A percentile compares a stretch with the other conserved stretches of the same genome.
phyloP scores from a whole-genome alignment of 2,329 filamentous ascomycete genomes.

The Dactylellina cionopaga region DNA sequence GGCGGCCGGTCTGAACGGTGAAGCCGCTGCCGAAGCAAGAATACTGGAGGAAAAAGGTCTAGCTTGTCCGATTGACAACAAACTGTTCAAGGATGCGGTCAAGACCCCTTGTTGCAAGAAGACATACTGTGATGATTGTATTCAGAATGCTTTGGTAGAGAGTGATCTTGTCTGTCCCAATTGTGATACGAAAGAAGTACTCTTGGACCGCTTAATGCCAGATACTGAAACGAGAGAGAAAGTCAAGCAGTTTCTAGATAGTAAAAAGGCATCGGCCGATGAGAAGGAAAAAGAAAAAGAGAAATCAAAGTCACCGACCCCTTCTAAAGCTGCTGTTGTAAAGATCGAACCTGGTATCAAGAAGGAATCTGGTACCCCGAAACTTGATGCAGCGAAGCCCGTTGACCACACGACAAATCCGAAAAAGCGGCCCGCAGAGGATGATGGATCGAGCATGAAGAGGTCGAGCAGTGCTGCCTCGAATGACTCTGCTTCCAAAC shows the following conservation, averaged over 20 bases:
- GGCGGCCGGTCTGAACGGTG: constrained; percentile 82
- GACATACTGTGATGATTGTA: constrained; percentile 99
- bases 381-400: constrained; percentile 55
- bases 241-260: constrained; percentile 77
- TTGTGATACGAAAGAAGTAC: constrained; percentile 87
- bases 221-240: constrained; percentile 82
- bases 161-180: constrained; percentile 95
- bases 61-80: constrained; percentile 95
- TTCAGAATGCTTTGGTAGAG: constrained; percentile 97
- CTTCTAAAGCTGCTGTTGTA: constrained; percentile 45
- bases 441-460: constrained; percentile 66
- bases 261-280: constrained; percentile 64
- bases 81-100: constrained; percentile 97
- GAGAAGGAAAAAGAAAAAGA: constrained; percentile 61
- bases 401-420: constrained; percentile 59
- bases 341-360: constrained; percentile 46
- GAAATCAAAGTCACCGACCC: constrained; percentile 56
- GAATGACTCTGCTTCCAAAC: constrained; percentile 54
- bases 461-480: constrained; percentile 54
- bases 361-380: constrained; percentile 53
- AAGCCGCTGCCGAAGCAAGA: constrained; percentile 73
- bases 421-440: constrained; percentile 86
- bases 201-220: constrained; percentile 87
- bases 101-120: constrained; percentile 98
- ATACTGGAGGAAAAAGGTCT: constrained; percentile 70